These are phyloP conservation scores for Pleurotus tuoliensis DNA, from an alignment of 768 basidiomycete species.

Conservation along the genomic window DNA sequence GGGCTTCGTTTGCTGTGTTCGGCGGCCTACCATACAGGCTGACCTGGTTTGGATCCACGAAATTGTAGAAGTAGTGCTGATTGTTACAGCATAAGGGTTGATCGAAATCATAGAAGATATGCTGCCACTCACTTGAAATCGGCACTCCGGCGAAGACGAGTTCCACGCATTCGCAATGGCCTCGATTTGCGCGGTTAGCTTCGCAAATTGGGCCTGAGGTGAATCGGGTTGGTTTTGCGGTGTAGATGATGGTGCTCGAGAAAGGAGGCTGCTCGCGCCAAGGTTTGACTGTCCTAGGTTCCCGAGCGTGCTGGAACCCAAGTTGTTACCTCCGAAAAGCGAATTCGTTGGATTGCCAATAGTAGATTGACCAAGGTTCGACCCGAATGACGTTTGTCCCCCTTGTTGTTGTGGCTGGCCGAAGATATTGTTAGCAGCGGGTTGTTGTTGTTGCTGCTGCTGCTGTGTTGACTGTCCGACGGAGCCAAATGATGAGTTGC, in stretches of 20 bases:
- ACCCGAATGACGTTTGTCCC: conserved; percentile 22
- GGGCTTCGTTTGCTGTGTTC: conserved; percentile 64
- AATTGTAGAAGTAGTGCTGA: conserved; percentile 82
- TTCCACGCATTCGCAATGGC: conserved; percentile 69
- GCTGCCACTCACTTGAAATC: conserved; percentile 61
- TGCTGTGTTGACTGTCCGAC: conserved; percentile 19
- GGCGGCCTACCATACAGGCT: conserved; percentile 65
- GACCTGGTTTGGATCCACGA: conserved; percentile 68
- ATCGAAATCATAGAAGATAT: neutral
- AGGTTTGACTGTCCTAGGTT: conserved; percentile 26
- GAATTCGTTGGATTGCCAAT: conserved; percentile 13
- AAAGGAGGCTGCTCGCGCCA: conserved; percentile 29
- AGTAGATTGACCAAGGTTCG: conserved; percentile 19
- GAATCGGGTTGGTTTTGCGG: conserved; percentile 48
- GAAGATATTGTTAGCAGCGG: conserved; percentile 23
- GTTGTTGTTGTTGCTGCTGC: conserved; percentile 17
- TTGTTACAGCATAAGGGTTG: neutral
- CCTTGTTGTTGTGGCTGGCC: conserved; percentile 23
- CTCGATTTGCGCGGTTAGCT: conserved; percentile 57
- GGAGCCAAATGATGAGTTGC: conserved; percentile 21
- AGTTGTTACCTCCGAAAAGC: conserved; percentile 3
- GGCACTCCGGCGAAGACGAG: conserved; percentile 60
- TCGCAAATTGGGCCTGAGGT: conserved; percentile 53
- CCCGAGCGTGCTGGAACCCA: conserved; percentile 14
- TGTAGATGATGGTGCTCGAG: conserved; percentile 30